A percentile compares a stretch with the other conserved stretches of the same genome.
phyloP scores from a whole-genome alignment of 2,329 filamentous ascomycete genomes.

The Pseudogymnoascus sp. region DNA sequence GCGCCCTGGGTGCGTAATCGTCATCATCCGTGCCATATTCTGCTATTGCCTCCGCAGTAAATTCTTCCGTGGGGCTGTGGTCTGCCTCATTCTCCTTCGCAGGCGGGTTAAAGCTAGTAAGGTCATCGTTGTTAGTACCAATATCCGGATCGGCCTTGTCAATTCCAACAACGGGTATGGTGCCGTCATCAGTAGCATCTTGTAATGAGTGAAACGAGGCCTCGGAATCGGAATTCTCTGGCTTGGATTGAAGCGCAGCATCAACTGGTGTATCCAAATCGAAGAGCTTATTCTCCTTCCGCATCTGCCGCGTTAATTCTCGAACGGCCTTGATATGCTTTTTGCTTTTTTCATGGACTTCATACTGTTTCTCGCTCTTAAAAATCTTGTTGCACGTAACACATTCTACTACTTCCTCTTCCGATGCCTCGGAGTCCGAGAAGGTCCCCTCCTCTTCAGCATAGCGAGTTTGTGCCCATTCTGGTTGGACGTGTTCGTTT shows the following conservation, averaged over 20 bases:
- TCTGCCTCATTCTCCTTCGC: not conserved
- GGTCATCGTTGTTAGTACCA: not conserved
- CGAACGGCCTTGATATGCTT: conserved; percentile 86
- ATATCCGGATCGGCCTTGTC: not conserved
- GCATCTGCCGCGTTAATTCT: conserved; percentile 73
- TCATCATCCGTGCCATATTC: conserved; percentile 16
- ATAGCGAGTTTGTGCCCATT: conserved; percentile 62
- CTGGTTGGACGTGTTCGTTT: conserved; percentile 54
- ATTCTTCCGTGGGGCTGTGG: not conserved
- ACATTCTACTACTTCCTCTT: conserved; percentile 55
- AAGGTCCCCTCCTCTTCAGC: conserved; percentile 49
- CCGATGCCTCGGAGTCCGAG: conserved; percentile 41
- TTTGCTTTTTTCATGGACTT: conserved; percentile 91
- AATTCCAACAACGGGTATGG: not conserved
- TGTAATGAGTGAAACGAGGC: conserved; percentile 9
- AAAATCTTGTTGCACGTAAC: conserved; percentile 71
- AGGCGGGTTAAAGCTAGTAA: not conserved
- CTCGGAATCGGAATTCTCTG: conserved; percentile 18
- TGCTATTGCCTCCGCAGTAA: not conserved
- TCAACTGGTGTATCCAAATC: conserved; percentile 32
- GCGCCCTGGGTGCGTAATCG: conserved; percentile 26
- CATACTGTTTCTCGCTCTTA: conserved; percentile 84
- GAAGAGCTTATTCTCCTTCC: conserved; percentile 61
- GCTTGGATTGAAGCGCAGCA: conserved; percentile 5
- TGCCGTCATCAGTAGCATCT: not conserved